Evolutionary conservation across 306 rosid genomes (phyloP).

Genomic region (Acacia acuminata): DNA sequence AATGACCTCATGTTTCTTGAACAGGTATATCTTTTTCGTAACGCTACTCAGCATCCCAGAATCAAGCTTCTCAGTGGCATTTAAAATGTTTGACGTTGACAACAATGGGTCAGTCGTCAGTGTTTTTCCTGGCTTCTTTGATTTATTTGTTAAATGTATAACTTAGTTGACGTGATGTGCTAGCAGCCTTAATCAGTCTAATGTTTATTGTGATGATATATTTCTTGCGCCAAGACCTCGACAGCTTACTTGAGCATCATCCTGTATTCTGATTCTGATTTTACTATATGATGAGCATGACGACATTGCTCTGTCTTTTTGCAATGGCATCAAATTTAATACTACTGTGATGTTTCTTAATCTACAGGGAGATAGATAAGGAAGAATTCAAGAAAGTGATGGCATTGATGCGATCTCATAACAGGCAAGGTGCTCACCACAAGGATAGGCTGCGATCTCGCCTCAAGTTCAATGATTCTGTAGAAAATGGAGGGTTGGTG

Average conservation of each 20-base stretch:
- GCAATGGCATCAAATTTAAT: slow-evolving; percentile 2
- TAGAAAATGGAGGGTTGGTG: slow-evolving; percentile 86
- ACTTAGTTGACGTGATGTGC: slow-evolving; percentile 7
- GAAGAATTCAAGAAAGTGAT: slow-evolving; percentile 95
- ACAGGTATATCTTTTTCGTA: slow-evolving; percentile 88
- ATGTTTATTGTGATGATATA: slow-evolving; percentile 1
- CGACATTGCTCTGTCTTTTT: slow-evolving; percentile 11
- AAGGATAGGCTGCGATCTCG: slow-evolving; percentile 69
- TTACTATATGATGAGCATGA: slow-evolving; percentile 12
- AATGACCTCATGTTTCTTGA: slow-evolving; percentile 25
- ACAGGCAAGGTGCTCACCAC: slow-evolving; percentile 75
- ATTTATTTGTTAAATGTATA: neutral
- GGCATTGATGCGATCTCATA: slow-evolving; percentile 86
- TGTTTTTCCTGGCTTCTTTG: slow-evolving; percentile 33
- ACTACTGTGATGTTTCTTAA: slow-evolving; percentile 15
- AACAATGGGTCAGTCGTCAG: slow-evolving; percentile 62
- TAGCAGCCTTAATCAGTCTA: neutral
- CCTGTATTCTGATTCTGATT: neutral
- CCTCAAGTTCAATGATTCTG: slow-evolving; percentile 57
- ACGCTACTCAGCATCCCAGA: slow-evolving; percentile 91
- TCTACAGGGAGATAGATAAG: slow-evolving; percentile 67
- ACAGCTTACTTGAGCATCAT: slow-evolving; percentile 3
- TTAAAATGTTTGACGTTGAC: slow-evolving; percentile 82
- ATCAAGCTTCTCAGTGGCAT: slow-evolving; percentile 70
- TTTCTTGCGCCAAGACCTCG: slow-evolving; percentile 4